Base-by-base conservation (phyloP, 352 stramenopile genomes). In the Phytophthora colocasiae region DNA sequence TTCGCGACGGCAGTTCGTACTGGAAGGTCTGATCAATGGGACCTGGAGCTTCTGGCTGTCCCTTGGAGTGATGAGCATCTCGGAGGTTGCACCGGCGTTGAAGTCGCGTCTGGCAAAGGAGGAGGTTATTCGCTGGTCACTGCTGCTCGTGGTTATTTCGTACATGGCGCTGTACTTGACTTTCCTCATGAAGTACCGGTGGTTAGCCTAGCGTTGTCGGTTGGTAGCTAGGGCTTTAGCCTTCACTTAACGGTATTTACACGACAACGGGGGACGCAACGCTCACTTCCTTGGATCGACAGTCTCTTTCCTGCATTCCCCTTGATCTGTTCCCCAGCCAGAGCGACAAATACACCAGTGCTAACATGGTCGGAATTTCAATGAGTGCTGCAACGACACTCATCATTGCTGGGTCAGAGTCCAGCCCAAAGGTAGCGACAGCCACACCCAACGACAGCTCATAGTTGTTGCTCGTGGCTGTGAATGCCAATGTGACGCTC, bases 401-500 rank as follows among this genome's bases (percentile, higher is more conserved):
- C 71, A 80, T 78, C 67, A 80, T 63, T 54, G 85, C 80, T 12
- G 80, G 77, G 34, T 90, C 85, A 12, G 87, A 95, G 32, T 85
- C 73, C 15, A 91, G 65, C 0, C 87, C 87, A 17, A 91, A 95
- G 17, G 85, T 80, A 9, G 76, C 74, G 4, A 93, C 81, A 2
- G 85, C 81, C 34, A 92, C 75, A 6, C 81, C 87, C 27, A 91
- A 68, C 29, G 83, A 87, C 43, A 95, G 62, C 59, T 93, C 87
- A 64, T 91, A 95, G 69, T 93, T 93, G 80, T 93, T 95, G 69
- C 83, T 93, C n/a, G 81, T 87, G n/a, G 83, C 83, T 32, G 89
- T 93, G 63, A 95, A 91, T 24, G 81, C 75, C 7, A 90, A 71
- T 27, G 78, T 78, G 11, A 73, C 66, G 47, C 73, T 71, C 61